Evolutionary conservation across 1,139 yeast species (phyloP), one percentile per base, ranked within the genome.

Genomic region (Yamadazyma jaroonii): DNA sequence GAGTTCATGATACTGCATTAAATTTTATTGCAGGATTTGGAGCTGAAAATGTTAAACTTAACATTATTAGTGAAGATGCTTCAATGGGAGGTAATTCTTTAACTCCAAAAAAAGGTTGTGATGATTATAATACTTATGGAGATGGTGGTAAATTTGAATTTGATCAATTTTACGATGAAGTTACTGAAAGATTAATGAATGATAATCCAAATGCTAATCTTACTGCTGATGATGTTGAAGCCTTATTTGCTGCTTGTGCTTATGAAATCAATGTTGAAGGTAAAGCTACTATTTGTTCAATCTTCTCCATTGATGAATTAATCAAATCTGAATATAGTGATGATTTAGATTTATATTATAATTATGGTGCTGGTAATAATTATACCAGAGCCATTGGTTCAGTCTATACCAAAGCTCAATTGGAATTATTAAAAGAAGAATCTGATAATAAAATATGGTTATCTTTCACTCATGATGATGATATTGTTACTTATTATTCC

Each of bases 391-490:
- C 67, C 10, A 57, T 69, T 32, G 83, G 81, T 3, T 65, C 79
- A 1, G 66, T 71, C 2, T 66, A 67, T 41, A 63, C 72, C 38
- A 66, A 74, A 40, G 80, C 84, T 13, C 64, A 80, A 6, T 52
- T 72, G 36, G 52, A 62, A 15, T 58, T 77, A 35, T 60, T 79
- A 46, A 52, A 60, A 39, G 41, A 44, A 5, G 42, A 54, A 52
- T 34, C 38, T 22, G 34, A 36, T 6, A 50, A 56, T 33, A 59
- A 72, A 57, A 52, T 73, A 44, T 50, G 66, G 65, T 59, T 75
- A 44, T 64, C 75, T 10, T 81, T 81, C 55, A 64, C 80, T 13
- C 88, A 81, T 53, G 86, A 81, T 52, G 64, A 77, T 31, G 81
- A 80, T 50, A 55, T 81, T 29, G 64, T 74, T 32, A 63, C 73